Evolutionary conservation across 805 yeast genomes (phyloP).

Genomic region (Yueomyces sp.): DNA sequence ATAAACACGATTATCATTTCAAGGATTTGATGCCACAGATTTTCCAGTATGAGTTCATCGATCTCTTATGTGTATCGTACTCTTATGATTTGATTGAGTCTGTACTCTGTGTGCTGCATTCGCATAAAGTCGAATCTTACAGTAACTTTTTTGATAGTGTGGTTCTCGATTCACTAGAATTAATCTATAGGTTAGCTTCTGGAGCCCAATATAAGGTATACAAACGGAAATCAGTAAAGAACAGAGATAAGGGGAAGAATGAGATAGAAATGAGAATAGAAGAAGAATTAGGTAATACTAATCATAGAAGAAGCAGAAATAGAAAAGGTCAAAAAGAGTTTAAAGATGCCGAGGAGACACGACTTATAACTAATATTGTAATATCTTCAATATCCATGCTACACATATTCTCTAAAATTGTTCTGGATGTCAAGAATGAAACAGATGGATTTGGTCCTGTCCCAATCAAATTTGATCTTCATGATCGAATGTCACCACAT

Average conservation of each 20-base stretch:
- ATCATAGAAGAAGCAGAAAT: not conserved
- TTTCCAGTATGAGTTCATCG: conserved; percentile 34
- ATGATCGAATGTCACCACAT: not conserved
- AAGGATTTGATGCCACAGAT: conserved; percentile 16
- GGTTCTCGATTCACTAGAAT: conserved; percentile 17
- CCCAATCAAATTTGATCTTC: not conserved
- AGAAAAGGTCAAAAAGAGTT: not conserved
- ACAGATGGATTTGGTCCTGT: not conserved
- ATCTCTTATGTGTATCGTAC: conserved; percentile 36
- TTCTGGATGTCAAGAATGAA: conserved; percentile 1
- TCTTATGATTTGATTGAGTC: conserved; percentile 46
- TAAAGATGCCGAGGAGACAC: not conserved
- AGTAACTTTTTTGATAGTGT: conserved; percentile 11
- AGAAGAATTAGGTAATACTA: not conserved
- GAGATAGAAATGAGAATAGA: too few relatives aligned
- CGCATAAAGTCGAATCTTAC: conserved; percentile 6
- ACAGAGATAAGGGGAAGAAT: too few relatives aligned
- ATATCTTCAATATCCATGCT: conserved; percentile 41
- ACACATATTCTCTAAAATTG: conserved; percentile 27
- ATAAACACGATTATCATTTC: conserved; percentile 3
- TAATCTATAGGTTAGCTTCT: not conserved
- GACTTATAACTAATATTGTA: conserved; percentile 33
- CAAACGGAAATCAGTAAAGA: too few relatives aligned
- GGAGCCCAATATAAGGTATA: not conserved
- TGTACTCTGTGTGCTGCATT: conserved; percentile 20